Base-by-base conservation (phyloP, 441 rosid genomes). In the Capsella rubella region DNA sequence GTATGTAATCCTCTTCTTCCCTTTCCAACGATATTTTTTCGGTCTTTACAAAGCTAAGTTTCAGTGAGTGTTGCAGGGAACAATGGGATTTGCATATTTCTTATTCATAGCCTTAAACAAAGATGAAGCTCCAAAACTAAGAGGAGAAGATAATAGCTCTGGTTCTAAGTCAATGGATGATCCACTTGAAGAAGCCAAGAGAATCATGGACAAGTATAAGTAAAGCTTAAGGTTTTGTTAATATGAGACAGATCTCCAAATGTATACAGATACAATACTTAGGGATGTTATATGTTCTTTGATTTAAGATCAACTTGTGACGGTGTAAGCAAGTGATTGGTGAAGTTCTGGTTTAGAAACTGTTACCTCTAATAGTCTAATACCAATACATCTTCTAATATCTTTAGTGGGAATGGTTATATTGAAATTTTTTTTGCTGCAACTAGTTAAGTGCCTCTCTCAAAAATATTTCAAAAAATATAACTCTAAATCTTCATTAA, bases 181-280 rank as follows among this genome's bases (percentile, higher is more conserved):
- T 63, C 84, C 96, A 13, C 68, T 84, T 45, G 95, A 92, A 79
- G 99, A 94, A 89, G 97, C 99, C 69, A 87, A 88, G 62, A 88
- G 87, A 83, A 94, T 94, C 73, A 92, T 94, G 97, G 97, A 92
- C 13, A 94, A 92, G 83, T 92, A 92, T 86, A 92, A 94, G 84
- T 43, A 49, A 49, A 18, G 58, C 51, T 57, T 73, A 14, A 57
- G 43, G 7, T 25, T 25, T 2, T 9, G 10, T 12, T 4, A 66
- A 16, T 37, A 49, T 72, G 45, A 28, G 72, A 65, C 16, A 34
- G 35, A 27, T 45, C 58, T 56, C 6, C 1, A 62, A 21, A 1
- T 68, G 74, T 75, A 68, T 61, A 68, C 42, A 34, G 34, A 59
- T 42, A 67, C 47, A 52, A 40, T 52, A 60, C 47, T 6, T 67